These are phyloP conservation scores for Coprinopsis sp. DNA, from an alignment of 768 basidiomycete genomes.

Conservation along the genomic window DNA sequence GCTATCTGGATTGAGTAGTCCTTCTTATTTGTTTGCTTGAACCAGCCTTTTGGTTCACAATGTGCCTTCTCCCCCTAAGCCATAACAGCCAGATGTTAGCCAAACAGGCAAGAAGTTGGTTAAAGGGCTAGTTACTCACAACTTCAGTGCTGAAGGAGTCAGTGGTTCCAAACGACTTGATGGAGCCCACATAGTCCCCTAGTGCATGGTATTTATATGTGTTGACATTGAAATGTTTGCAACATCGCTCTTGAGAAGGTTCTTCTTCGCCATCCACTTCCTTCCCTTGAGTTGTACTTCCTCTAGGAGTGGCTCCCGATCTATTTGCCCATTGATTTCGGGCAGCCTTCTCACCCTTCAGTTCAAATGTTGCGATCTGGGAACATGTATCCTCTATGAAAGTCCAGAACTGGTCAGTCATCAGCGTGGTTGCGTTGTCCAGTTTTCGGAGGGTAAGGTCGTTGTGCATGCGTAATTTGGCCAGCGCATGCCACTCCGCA, in stretches of 20 bases:
- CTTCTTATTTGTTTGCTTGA: too few species aligned
- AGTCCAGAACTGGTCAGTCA: slow-evolving; percentile 26
- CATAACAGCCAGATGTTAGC: too few species aligned
- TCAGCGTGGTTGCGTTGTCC: slow-evolving; percentile 18
- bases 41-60: too few species aligned
- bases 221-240: slow-evolving; percentile 22
- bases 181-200: slow-evolving; percentile 28
- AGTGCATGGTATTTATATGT: slow-evolving; percentile 37
- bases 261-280: not conserved
- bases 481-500: slow-evolving; percentile 31
- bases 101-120: too few species aligned
- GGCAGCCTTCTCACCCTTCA: slow-evolving; percentile 34
- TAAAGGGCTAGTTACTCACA: slow-evolving; percentile 19
- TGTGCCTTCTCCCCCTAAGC: too few species aligned
- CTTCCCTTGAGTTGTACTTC: not conserved
- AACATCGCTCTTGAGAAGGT: slow-evolving; percentile 2
- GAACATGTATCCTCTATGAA: slow-evolving; percentile 27
- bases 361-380: slow-evolving; percentile 26
- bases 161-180: slow-evolving; percentile 29
- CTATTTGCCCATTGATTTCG: slow-evolving; percentile 15
- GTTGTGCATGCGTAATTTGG: slow-evolving; percentile 30
- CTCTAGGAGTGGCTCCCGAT: not conserved
- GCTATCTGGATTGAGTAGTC: too few species aligned
- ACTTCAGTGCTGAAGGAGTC: slow-evolving; percentile 38
- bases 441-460: slow-evolving; percentile 21